Base-by-base conservation (phyloP, 345 rosid genomes). In the Euphorbia lathyris region DNA sequence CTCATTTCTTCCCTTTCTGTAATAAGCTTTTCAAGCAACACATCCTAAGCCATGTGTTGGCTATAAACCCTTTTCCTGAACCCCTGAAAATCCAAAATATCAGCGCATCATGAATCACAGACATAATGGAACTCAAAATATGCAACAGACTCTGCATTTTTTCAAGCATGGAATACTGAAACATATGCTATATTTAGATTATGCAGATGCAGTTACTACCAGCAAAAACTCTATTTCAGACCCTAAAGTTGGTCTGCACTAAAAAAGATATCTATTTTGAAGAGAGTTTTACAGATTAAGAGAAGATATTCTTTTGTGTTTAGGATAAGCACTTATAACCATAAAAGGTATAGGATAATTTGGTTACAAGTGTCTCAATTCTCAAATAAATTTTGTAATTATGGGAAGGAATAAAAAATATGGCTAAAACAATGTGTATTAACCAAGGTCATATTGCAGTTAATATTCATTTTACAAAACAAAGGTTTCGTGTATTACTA, bases 31-130 rank as follows among this genome's bases (percentile, higher is more conserved):
- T 85, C 89, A 25, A 83, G 38, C 78, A 83, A 58, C 14, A 67
- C 63, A 57, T 79, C 82, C 5, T 61, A 81, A 70, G 83, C 70
- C 9, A 38, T 36, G 40, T 76, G 72, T 1, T 73, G 67, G 23
- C 78, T 77, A 68, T 75, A 68, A 7, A 76, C 52, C 60, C 83
- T 78, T 69, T 58, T 72, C 34, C 55, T 57, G 17, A 71, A 75
- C 0, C 86, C 89, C 60, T 81, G 78, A 29, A 85, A 53, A 42
- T 85, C 83, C 0, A 79, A n/a, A n/a, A n/a, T n/a, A n/a, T n/a
- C n/a, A n/a, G n/a, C n/a, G n/a, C n/a, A n/a, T n/a, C n/a, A n/a
- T n/a, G n/a, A n/a, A n/a, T n/a, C n/a, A n/a, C n/a, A n/a, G n/a
- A n/a, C n/a, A n/a, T n/a, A 36, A 2, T 34, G 43, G 4, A 58